A percentile compares a stretch with the other conserved stretches of the same genome.
phyloP scores from a whole-genome alignment of 2,329 filamentous ascomycete genomes.

The Colletotrichum tropicale region DNA sequence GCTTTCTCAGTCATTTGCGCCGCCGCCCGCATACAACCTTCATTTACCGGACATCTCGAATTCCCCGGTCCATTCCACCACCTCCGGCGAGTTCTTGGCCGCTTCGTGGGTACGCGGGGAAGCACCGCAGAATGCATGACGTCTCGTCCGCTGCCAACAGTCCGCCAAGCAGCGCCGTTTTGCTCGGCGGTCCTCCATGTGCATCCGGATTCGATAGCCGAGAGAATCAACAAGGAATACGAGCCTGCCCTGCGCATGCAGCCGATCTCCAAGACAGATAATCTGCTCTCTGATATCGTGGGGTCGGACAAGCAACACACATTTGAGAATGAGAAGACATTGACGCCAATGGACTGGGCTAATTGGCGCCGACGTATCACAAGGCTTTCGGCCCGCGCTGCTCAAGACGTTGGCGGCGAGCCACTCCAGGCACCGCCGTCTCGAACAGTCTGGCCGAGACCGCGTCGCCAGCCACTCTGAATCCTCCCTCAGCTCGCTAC shows the following conservation, averaged over 20 bases:
- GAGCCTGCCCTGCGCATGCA: not conserved
- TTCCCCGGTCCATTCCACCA: not conserved
- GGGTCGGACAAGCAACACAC: not conserved
- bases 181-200: not conserved
- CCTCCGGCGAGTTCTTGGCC: not conserved
- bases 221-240: not conserved
- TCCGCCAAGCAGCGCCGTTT: conserved; percentile 9
- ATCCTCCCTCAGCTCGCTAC: not conserved
- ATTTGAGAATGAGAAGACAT: not conserved
- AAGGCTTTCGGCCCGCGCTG: not conserved
- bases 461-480: not conserved
- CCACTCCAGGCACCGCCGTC: not conserved
- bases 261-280: not conserved
- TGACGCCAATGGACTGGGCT: not conserved
- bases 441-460: not conserved
- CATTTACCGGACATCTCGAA: not conserved
- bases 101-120: not conserved
- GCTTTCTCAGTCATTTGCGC: not conserved
- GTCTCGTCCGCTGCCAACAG: not conserved
- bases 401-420: not conserved
- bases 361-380: not conserved
- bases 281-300: not conserved
- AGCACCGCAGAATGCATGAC: not conserved
- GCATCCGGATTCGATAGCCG: not conserved
- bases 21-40: not conserved